Evolutionary conservation across 2,329 filamentous ascomycete species (phyloP).

Genomic region (Dendryphion nanum): DNA sequence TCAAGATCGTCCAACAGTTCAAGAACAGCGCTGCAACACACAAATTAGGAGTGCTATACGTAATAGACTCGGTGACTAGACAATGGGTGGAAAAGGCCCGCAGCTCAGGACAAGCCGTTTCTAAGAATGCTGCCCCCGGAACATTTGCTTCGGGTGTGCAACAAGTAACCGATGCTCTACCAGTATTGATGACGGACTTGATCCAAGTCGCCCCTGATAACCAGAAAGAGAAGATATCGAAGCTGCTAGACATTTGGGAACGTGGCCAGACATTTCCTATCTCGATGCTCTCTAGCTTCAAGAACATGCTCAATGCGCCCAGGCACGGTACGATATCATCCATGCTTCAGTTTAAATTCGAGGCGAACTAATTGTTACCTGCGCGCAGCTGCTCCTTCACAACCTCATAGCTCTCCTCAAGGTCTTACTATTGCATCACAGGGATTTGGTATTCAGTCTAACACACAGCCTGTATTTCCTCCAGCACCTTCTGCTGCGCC

Average conservation of each 20-base stretch:
- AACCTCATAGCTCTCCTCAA: conserved; percentile 28
- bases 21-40: conserved; percentile 92
- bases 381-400: conserved; percentile 22
- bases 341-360: too few relatives aligned
- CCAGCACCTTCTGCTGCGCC: conserved; percentile 15
- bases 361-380: conserved; percentile 8
- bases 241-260: conserved; percentile 97
- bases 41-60: conserved; percentile 98
- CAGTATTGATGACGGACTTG: conserved; percentile 93
- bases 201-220: conserved; percentile 82
- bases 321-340: too few relatives aligned
- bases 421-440: conserved; percentile 17
- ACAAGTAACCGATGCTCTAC: conserved; percentile 93
- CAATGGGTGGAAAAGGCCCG: conserved; percentile 98
- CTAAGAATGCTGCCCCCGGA: conserved; percentile 82
- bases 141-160: conserved; percentile 94
- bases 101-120: conserved; percentile 71
- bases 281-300: conserved; percentile 77
- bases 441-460: conserved; percentile 23
- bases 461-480: conserved; percentile 22
- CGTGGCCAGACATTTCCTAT: conserved; percentile 87
- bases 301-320: conserved; percentile 77
- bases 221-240: conserved; percentile 96
- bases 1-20: conserved; percentile 96
- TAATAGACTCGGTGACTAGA: conserved; percentile 99